Base-by-base conservation (phyloP, 2,329 filamentous ascomycete species). In the Aspergillus japonicus region DNA sequence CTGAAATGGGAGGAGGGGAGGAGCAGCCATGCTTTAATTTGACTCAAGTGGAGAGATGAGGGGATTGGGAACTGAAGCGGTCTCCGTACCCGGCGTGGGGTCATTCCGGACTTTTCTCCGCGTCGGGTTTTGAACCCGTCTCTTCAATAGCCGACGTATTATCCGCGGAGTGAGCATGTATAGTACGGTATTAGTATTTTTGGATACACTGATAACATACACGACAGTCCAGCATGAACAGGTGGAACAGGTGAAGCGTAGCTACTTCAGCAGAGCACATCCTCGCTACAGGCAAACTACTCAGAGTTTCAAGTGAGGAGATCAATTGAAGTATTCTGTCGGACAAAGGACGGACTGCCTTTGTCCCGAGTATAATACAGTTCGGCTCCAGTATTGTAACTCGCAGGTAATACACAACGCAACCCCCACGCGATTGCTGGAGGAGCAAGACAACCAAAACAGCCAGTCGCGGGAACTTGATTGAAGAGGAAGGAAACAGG, bases 71-170 rank as follows among this genome's bases (percentile, higher is more conserved):
- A n/a, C 1, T 16, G 39, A 16, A 44, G 39, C 39, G 5, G 39
- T 21, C 21, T 21, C 21, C 21, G 21, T 44, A 7, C 4, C 39
- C 21, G 10, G 33, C 48, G 62, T 63, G 64, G 62, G 65, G 60
- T 59, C 35, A 31, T 42, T 39, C 58, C 69, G 67, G 68, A 67
- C 39, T 57, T 58, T 64, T 51, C 61, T 69, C 68, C 69, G 66
- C 54, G 56, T 62, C 57, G 59, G 62, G 39, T 44, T 49, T 64
- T 64, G 62, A 62, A 48, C 39, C 52, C 23, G 33, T 3, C 14
- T 42, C 39, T 50, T 64, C 62, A 66, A 64, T 67, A 62, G 56
- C 66, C 65, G 66, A 64, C 48, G 33, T 44, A 44, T 44, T 44
- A 44, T 44, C 16, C 39, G 14, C 39, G 6, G 7, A n/a, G 5